Base-by-base conservation (phyloP, 1,284 basidiomycete species). In the Anthracocystis walkeri region DNA sequence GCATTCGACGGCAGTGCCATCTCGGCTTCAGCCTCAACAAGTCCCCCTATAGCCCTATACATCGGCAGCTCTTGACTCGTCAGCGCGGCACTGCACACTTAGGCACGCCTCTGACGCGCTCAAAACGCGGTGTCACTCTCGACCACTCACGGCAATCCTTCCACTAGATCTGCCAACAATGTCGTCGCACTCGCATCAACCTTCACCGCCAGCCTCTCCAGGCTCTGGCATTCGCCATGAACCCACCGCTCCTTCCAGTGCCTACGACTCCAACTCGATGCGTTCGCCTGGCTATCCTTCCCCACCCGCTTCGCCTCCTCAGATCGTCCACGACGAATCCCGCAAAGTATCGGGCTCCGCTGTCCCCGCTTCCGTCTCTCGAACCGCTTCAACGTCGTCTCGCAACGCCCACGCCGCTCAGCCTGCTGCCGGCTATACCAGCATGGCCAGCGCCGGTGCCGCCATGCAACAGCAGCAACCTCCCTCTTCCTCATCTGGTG, bases 291-390 rank as follows among this genome's bases (percentile, higher is more conserved):
- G 67, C 38, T 75, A 75, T 38, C 68, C 73, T 20, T 71, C 68
- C 14, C 73, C 73, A 1, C 73, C 68, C 40, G 59, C 68, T 7
- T 75, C 73, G 16, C 73, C 73, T 20, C 73, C 73, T 45, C 63
- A 64, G 25, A n/a, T 63, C 7, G 42, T 55, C 23, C 44, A 56
- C 8, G 56, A 65, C 41, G 46, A 63, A 3, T 50, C 63, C 2
- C 60, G 58, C 42, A 72, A 68, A 18, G 21, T 42, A 4, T 61
- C 53, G 8, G 46, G 27, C 20, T 68, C 70, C 25, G 52, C 52
- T 27, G 41, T 58, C 21, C 66, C 73, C 25, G 49, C 58, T 18
- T 25, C 62, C 3, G 66, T 63, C 44, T 29, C 64, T 31, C 69
- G 69, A 12, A 49, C 35, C 27, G 49, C 65, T 29, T 65, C 66